phyloP scores from a whole-genome alignment of 2,329 filamentous ascomycete genomes.

The Exophiala spinifera region DNA sequence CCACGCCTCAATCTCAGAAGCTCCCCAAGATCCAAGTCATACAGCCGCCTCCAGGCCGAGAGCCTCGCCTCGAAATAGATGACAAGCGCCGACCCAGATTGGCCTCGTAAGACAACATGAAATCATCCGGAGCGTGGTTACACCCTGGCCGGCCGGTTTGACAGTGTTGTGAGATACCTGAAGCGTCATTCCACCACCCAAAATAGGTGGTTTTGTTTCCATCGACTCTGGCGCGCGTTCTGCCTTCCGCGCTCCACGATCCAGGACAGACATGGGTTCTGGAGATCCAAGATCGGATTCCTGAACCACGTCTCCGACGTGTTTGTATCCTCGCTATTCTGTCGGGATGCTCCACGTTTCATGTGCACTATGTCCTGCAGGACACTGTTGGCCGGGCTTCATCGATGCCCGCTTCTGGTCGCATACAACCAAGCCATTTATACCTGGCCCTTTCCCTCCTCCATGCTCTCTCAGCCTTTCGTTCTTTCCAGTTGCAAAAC shows the following conservation, averaged over 20 bases:
- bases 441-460: constrained; percentile 24
- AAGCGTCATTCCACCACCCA: constrained; percentile 12
- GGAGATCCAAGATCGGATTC: constrained; percentile 22
- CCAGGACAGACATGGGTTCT: constrained; percentile 10
- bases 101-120: constrained; percentile 24
- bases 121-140: constrained; percentile 16
- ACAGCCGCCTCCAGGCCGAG: constrained; percentile 27
- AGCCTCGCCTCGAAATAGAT: constrained; percentile 24
- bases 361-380: constrained; percentile 23
- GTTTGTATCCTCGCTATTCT: constrained; percentile 21
- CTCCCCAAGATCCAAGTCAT: constrained; percentile 2
- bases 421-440: constrained; percentile 27
- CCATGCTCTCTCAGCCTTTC: constrained; percentile 29
- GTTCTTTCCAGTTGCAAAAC: constrained; percentile 27
- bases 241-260: constrained; percentile 17
- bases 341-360: constrained; percentile 24
- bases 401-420: constrained; percentile 17
- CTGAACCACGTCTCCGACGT: constrained; percentile 19
- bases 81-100: constrained; percentile 26
- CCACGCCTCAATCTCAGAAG: constrained; percentile 17
- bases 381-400: constrained; percentile 23
- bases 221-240: constrained; percentile 23
- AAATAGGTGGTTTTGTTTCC: constrained; percentile 26
- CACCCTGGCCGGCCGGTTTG: constrained; percentile 14
- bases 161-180: constrained; percentile 1